Percentiles rank a stretch among this genome's conserved stretches.
phyloP scores from a whole-genome alignment of 768 basidiomycete genomes.

The Gautieria morchelliformis region DNA sequence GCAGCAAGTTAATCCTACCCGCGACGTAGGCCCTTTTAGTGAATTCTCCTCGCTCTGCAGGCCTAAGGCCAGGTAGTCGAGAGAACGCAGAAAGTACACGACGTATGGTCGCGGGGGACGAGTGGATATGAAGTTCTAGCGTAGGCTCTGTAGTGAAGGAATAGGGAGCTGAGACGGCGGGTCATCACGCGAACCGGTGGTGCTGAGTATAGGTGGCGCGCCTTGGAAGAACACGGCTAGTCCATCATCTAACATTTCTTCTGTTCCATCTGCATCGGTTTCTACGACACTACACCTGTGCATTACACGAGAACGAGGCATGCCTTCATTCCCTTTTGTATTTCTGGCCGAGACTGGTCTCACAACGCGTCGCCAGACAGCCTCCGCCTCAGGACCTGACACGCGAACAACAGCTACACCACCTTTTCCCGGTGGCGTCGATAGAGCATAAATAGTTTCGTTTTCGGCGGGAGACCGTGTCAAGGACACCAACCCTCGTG shows the following conservation, averaged over 20 bases:
- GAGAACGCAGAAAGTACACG: slow-evolving; percentile 60
- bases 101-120: slow-evolving; percentile 70
- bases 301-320: slow-evolving; percentile 56
- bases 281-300: slow-evolving; percentile 61
- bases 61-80: slow-evolving; percentile 52
- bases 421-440: slow-evolving; percentile 78
- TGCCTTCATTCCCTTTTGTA: slow-evolving; percentile 5
- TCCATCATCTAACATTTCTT: slow-evolving; percentile 66
- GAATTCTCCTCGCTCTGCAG: slow-evolving; percentile 83
- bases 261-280: slow-evolving; percentile 32
- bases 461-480: slow-evolving; percentile 13
- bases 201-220: slow-evolving; percentile 18
- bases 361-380: slow-evolving; percentile 56
- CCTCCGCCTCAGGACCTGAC: slow-evolving; percentile 63
- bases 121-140: slow-evolving; percentile 81
- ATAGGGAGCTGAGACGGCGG: slow-evolving; percentile 42
- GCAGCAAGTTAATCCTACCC: slow-evolving; percentile 77
- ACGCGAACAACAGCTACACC: slow-evolving; percentile 78
- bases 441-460: slow-evolving; percentile 76
- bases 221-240: slow-evolving; percentile 78
- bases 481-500: background rate
- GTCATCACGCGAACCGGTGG: background rate
- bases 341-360: slow-evolving; percentile 16
- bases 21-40: slow-evolving; percentile 74
- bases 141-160: slow-evolving; percentile 82